Conservation (phyloP, 2,329 filamentous ascomycete species). For the Fusarium sarcochroum region DNA sequence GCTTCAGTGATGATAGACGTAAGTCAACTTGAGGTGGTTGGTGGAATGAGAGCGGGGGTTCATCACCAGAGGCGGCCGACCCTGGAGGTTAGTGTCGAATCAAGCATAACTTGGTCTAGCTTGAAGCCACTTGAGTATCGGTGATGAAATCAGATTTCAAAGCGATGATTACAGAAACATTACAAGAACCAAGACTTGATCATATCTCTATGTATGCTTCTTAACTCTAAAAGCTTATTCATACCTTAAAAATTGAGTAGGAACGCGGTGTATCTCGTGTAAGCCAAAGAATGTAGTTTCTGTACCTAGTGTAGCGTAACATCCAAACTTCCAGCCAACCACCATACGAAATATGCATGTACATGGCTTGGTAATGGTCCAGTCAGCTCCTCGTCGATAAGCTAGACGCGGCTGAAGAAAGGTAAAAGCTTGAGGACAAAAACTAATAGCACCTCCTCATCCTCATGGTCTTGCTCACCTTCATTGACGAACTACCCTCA, state of each 20-base stretch:
- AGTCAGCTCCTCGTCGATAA: slow-evolving; percentile 34
- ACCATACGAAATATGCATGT: slow-evolving; percentile 21
- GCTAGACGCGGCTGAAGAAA: slow-evolving; percentile 24
- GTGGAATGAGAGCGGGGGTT: slow-evolving; percentile 25
- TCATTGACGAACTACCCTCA: not conserved
- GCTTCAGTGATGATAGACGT: not conserved
- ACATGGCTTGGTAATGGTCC: slow-evolving; percentile 43
- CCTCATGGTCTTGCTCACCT: not conserved
- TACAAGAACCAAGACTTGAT: no score
- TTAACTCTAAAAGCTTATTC: not conserved
- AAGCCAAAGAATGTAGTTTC: not conserved
- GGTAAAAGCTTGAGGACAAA: slow-evolving; percentile 10
- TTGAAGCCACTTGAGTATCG: slow-evolving; percentile 15
- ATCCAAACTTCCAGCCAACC: slow-evolving; percentile 12
- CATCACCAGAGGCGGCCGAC: slow-evolving; percentile 32
- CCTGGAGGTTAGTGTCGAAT: slow-evolving; percentile 23
- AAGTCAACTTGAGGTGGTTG: slow-evolving; percentile 13
- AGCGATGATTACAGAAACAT: not conserved
- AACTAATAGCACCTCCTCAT: slow-evolving; percentile 11
- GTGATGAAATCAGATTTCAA: not conserved
- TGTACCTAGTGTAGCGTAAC: not conserved
- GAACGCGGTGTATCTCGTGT: not conserved
- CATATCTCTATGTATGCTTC: not conserved
- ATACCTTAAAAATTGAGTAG: not conserved
- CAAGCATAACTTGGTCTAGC: slow-evolving; percentile 11